Evolutionary conservation across 768 basidiomycete species (phyloP).

Genomic region (Macrolepiota albuminosa): DNA sequence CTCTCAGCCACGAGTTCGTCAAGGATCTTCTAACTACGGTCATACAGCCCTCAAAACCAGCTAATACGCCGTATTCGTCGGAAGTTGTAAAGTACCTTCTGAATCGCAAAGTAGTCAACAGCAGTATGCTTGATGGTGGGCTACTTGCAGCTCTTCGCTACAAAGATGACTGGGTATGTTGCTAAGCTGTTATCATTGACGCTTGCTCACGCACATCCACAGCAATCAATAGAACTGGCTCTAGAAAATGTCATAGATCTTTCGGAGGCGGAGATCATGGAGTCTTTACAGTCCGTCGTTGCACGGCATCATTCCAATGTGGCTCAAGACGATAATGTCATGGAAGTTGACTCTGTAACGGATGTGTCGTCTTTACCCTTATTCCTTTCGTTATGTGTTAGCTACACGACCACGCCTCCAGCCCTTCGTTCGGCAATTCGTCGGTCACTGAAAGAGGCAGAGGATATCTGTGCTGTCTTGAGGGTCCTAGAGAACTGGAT

Average conservation of each 20-base stretch:
- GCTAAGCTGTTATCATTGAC: neutral
- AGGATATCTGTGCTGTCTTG: conserved; percentile 43
- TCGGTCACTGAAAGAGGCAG: conserved; percentile 41
- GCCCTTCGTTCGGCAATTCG: conserved; percentile 48
- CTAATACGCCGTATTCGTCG: conserved; percentile 43
- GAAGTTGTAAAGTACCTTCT: conserved; percentile 58
- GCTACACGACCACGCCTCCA: conserved; percentile 32
- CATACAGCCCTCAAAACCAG: conserved; percentile 37
- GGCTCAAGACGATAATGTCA: conserved; percentile 33
- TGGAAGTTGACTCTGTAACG: conserved; percentile 28
- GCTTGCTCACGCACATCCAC: neutral
- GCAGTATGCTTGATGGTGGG: conserved; percentile 58
- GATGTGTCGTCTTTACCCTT: conserved; percentile 25
- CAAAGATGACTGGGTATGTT: conserved; percentile 65
- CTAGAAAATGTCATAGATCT: conserved; percentile 56
- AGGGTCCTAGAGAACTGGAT: conserved; percentile 49
- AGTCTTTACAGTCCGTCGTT: conserved; percentile 42
- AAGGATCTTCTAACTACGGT: conserved; percentile 50
- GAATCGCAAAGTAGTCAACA: conserved; percentile 47
- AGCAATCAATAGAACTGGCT: conserved; percentile 47
- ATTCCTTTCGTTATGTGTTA: conserved; percentile 32
- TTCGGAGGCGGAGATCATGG: conserved; percentile 59
- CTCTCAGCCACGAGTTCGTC: conserved; percentile 46
- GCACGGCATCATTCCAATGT: conserved; percentile 26
- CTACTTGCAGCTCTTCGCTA: conserved; percentile 48